These are phyloP conservation scores for Zea luxurians DNA, from an alignment of 176 grass and related monocot species.

Conservation along the genomic window DNA sequence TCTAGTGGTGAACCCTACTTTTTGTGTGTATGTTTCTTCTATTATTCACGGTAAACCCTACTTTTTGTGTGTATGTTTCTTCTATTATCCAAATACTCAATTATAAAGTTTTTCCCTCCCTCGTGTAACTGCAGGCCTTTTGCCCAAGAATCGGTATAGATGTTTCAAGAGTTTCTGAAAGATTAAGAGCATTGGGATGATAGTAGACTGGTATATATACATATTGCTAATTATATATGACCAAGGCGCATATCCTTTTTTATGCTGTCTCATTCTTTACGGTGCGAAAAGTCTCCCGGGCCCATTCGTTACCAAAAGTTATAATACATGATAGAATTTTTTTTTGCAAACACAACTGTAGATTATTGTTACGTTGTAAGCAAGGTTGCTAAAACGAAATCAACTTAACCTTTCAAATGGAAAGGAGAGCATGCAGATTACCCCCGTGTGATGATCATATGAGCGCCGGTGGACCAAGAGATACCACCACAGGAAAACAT, in stretches of 20 bases:
- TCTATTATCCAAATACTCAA: background rate
- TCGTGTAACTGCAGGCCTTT: slow-evolving; percentile 48
- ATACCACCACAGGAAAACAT: no score
- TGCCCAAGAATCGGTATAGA: slow-evolving; percentile 75
- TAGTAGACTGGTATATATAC: background rate
- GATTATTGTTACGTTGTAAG: background rate
- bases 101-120: background rate
- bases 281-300: background rate
- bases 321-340: background rate
- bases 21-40: no score
- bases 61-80: background rate
- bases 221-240: background rate
- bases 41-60: no score
- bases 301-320: background rate
- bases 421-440: no score
- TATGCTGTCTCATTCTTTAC: background rate
- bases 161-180: slow-evolving; percentile 51
- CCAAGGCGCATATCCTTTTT: background rate
- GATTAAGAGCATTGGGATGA: slow-evolving; percentile 48
- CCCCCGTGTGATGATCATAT: no score
- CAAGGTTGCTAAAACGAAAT: background rate
- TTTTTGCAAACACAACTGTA: background rate
- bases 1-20: no score
- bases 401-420: no score
- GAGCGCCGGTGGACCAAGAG: no score